phyloP scores from a whole-genome alignment of 805 yeast species.

The Pichia phayaonensis region DNA sequence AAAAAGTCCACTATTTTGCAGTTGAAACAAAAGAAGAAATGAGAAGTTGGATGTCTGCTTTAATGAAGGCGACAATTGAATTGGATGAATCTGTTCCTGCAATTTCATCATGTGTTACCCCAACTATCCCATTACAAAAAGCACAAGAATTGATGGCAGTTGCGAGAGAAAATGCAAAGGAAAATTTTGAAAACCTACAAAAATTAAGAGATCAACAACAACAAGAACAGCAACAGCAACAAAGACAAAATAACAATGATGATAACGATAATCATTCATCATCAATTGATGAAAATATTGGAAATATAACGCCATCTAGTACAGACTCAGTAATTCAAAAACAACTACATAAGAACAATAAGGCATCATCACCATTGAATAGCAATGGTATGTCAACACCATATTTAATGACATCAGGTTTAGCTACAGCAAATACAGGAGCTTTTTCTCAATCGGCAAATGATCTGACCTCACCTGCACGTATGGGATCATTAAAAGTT shows the following conservation, averaged over 20 bases:
- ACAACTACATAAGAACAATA: conserved; percentile 26
- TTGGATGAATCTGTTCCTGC: conserved; percentile 90
- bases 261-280: conserved; percentile 1
- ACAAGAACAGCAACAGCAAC: background rate
- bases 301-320: conserved; percentile 27
- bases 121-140: conserved; percentile 80
- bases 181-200: conserved; percentile 42
- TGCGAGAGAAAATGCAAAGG: conserved; percentile 67
- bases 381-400: conserved; percentile 57
- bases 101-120: conserved; percentile 86
- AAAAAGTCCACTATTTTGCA: conserved; percentile 92
- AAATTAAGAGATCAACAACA: conserved; percentile 27
- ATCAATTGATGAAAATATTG: background rate
- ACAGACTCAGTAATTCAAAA: conserved; percentile 10
- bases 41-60: conserved; percentile 91
- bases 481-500: conserved; percentile 15
- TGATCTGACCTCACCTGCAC: conserved; percentile 2
- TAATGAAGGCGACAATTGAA: conserved; percentile 94
- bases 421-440: conserved; percentile 40
- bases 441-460: conserved; percentile 4
- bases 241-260: background rate
- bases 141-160: conserved; percentile 83
- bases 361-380: conserved; percentile 13
- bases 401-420: conserved; percentile 56
- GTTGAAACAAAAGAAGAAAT: conserved; percentile 87